phyloP scores from a whole-genome alignment of 306 rosid genomes.

The Pyrus pyrifolia region DNA sequence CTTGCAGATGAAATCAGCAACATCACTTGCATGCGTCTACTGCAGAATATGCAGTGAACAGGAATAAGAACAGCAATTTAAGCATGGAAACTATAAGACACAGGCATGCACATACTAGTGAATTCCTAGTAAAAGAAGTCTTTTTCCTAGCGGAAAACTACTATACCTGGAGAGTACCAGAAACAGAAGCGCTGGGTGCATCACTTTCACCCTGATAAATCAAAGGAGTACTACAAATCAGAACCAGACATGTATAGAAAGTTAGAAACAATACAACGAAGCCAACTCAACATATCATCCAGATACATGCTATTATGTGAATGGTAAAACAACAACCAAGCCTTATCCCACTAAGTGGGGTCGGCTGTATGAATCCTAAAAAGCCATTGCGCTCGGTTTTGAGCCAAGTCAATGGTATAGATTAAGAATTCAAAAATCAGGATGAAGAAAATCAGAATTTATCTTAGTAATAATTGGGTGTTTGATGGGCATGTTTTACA shows the following conservation, averaged over 20 bases:
- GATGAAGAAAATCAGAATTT: no score
- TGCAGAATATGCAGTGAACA: conserved; percentile 34
- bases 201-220: conserved; percentile 81
- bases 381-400: no score
- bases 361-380: no score
- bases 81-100: background rate
- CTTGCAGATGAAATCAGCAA: conserved; percentile 63
- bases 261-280: background rate
- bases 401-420: no score
- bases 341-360: no score
- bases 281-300: background rate
- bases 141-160: conserved; percentile 1
- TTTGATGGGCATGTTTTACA: no score
- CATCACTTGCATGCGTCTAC: conserved; percentile 84
- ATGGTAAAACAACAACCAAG: background rate
- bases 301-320: background rate
- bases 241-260: background rate
- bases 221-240: conserved; percentile 12
- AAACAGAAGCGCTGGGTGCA: conserved; percentile 58
- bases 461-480: no score
- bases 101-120: background rate
- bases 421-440: no score
- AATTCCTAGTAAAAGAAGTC: background rate
- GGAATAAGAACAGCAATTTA: conserved; percentile 16
- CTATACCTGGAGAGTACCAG: conserved; percentile 77